Conservation (phyloP, 768 basidiomycete species). For the Dacryopinax primogenitus region DNA sequence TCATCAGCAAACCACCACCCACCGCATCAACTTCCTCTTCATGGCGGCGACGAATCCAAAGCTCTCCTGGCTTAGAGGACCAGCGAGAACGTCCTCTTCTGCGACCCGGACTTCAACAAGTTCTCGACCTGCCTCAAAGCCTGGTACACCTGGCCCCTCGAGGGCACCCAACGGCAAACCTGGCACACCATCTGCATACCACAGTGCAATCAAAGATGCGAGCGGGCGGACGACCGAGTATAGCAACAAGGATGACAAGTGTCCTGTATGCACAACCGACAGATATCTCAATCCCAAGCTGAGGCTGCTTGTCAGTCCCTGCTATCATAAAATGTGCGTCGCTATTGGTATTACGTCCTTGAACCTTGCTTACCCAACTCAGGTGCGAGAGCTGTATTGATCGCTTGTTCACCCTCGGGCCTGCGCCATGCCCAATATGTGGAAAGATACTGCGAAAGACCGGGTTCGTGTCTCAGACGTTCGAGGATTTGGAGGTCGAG, state of each 20-base stretch:
- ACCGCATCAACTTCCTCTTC: not conserved
- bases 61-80: not conserved
- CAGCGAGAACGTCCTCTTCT: not conserved
- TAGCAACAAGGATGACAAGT: slow-evolving; percentile 66
- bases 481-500: slow-evolving; percentile 83
- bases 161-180: not conserved
- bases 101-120: not conserved
- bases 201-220: not conserved
- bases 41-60: not conserved
- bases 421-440: slow-evolving; percentile 92
- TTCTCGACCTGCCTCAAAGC: not conserved
- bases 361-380: not conserved
- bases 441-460: slow-evolving; percentile 75
- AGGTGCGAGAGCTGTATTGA: slow-evolving; percentile 99
- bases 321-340: slow-evolving; percentile 91
- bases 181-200: not conserved
- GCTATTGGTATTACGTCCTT: not conserved
- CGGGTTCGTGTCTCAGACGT: slow-evolving; percentile 91
- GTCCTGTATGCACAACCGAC: slow-evolving; percentile 95
- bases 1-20: not conserved
- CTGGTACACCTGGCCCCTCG: not conserved
- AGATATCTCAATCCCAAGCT: slow-evolving; percentile 90
- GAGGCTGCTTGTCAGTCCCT: slow-evolving; percentile 83
- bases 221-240: slow-evolving; percentile 8
- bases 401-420: slow-evolving; percentile 85